Evolutionary conservation across 2,329 filamentous ascomycete genomes (phyloP).

Genomic region (Coniochaeta sp.): DNA sequence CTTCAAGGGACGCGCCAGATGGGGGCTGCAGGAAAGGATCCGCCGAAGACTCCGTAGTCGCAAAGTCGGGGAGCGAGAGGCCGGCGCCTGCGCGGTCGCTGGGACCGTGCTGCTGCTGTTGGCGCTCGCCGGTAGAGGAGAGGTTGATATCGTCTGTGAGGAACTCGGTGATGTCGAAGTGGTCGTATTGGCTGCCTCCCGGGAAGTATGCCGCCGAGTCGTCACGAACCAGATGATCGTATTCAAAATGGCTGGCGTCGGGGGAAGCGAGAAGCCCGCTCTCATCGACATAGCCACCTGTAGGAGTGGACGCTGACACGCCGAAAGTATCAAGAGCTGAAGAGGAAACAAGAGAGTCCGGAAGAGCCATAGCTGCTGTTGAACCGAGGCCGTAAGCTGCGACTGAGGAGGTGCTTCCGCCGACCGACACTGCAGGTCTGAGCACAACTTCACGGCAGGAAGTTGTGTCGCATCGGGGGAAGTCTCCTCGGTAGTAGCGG

Average conservation of each 20-base stretch:
- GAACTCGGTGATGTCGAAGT: conserved; percentile 47
- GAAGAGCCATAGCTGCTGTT: conserved; percentile 32
- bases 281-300: conserved; percentile 72
- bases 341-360: conserved; percentile 44
- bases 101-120: conserved; percentile 38
- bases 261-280: conserved; percentile 67
- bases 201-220: conserved; percentile 34
- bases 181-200: conserved; percentile 26
- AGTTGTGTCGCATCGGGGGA: conserved; percentile 97
- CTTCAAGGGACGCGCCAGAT: conserved; percentile 63
- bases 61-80: conserved; percentile 47
- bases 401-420: conserved; percentile 45
- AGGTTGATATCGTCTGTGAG: conserved; percentile 39
- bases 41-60: conserved; percentile 54
- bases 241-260: conserved; percentile 57
- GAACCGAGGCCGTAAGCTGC: conserved; percentile 33
- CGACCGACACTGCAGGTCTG: conserved; percentile 99
- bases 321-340: conserved; percentile 56
- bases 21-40: conserved; percentile 67
- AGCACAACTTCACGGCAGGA: conserved; percentile 99
- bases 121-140: conserved; percentile 11
- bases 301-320: conserved; percentile 60
- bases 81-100: conserved; percentile 43
- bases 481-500: conserved; percentile 23
- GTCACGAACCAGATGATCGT: conserved; percentile 61